Conservation (phyloP, 2,329 filamentous ascomycete genomes). For the Fusarium sp. region DNA sequence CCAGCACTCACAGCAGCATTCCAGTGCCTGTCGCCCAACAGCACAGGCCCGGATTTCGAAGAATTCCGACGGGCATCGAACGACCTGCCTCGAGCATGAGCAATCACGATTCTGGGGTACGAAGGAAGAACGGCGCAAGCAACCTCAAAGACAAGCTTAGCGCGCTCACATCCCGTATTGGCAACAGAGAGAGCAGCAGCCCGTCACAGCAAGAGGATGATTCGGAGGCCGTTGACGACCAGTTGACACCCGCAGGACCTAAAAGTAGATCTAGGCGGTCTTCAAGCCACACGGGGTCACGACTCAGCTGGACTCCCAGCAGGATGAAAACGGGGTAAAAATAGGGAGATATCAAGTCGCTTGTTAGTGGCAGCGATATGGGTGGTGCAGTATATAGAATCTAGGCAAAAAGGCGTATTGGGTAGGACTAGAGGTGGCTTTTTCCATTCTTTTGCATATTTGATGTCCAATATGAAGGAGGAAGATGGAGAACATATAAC, state of each 20-base stretch:
- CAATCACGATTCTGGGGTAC: slow-evolving; percentile 38
- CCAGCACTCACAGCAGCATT: slow-evolving; percentile 31
- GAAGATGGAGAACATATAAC: slow-evolving; percentile 10
- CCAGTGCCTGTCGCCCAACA: slow-evolving; percentile 21
- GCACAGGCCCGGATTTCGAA: slow-evolving; percentile 36
- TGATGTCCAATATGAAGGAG: not conserved
- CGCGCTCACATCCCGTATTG: slow-evolving; percentile 47
- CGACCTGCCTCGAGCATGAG: slow-evolving; percentile 49
- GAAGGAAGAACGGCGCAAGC: slow-evolving; percentile 43
- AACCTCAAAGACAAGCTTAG: slow-evolving; percentile 50
- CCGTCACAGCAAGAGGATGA: slow-evolving; percentile 36
- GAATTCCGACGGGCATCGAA: slow-evolving; percentile 36
- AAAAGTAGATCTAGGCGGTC: slow-evolving; percentile 31
- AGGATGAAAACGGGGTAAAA: slow-evolving; percentile 28
- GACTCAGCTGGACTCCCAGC: slow-evolving; percentile 26
- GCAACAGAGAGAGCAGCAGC: slow-evolving; percentile 34
- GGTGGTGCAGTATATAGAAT: slow-evolving; percentile 22
- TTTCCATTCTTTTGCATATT: slow-evolving; percentile 28
- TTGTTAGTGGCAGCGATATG: slow-evolving; percentile 1
- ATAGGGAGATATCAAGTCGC: not conserved
- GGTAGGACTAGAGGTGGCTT: slow-evolving; percentile 10
- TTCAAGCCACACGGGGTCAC: slow-evolving; percentile 30
- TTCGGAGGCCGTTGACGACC: slow-evolving; percentile 35
- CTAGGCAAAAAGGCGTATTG: slow-evolving; percentile 30
- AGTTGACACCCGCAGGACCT: slow-evolving; percentile 12